Conservation (phyloP, 306 rosid species). For the Cicer yamashitae region DNA sequence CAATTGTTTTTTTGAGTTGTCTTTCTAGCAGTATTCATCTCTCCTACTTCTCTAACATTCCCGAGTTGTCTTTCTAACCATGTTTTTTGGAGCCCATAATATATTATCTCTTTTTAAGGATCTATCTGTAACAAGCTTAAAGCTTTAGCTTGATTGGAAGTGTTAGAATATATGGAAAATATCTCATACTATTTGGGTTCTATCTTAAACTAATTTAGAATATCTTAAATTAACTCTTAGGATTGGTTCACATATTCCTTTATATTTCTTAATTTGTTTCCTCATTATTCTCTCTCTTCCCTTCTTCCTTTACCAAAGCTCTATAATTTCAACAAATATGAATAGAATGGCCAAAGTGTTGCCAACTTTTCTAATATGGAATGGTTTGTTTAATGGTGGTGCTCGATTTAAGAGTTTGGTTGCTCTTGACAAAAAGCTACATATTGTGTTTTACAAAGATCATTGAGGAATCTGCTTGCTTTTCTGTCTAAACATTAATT, state of each 20-base stretch:
- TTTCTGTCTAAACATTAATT: constrained; percentile 38
- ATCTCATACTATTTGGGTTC: background rate
- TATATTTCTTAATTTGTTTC: background rate
- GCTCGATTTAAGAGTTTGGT: constrained; percentile 19
- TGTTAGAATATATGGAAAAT: background rate
- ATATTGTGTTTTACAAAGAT: constrained; percentile 32
- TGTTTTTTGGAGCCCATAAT: no score
- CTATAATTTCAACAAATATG: background rate
- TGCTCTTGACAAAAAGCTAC: background rate
- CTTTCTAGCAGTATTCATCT: background rate
- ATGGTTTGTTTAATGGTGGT: constrained; percentile 14
- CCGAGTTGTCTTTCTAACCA: background rate
- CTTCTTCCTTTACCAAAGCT: background rate
- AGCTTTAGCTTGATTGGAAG: background rate
- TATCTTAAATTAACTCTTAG: background rate
- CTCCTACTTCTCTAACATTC: background rate
- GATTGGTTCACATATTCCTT: background rate
- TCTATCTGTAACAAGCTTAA: background rate
- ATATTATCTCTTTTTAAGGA: background rate
- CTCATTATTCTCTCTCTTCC: background rate
- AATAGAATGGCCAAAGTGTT: constrained; percentile 1
- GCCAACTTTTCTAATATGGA: background rate
- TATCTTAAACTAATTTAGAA: background rate
- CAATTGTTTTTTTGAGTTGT: background rate
- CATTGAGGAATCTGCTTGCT: constrained; percentile 17